These are phyloP conservation scores for Rhizopus sp. DNA, from an alignment of 371 early-diverging fungal genomes.

Conservation along the genomic window DNA sequence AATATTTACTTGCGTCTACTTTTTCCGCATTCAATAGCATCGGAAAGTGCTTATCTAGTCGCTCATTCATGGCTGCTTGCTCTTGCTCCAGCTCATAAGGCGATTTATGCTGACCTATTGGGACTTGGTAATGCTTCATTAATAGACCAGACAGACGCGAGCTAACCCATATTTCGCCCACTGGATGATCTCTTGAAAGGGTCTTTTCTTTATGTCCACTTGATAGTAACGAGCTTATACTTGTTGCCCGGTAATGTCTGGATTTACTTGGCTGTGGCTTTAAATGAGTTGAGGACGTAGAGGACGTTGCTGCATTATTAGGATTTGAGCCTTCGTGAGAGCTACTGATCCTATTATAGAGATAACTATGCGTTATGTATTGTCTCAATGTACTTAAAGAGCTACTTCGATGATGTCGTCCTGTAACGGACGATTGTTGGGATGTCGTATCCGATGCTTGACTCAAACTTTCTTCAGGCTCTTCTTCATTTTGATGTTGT, in stretches of 20 bases:
- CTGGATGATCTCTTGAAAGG: too few relatives aligned
- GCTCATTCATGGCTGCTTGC: constrained; percentile 28
- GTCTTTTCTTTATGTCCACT: too few relatives aligned
- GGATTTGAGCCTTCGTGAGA: background rate
- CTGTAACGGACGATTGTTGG: too few relatives aligned
- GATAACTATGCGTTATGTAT: constrained; percentile 10
- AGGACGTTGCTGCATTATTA: background rate
- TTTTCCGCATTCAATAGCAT: constrained; percentile 56
- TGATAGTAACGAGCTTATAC: too few relatives aligned
- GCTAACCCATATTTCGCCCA: background rate
- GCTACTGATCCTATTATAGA: constrained; percentile 10
- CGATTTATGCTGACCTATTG: background rate
- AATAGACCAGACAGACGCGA: background rate
- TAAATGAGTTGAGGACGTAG: background rate
- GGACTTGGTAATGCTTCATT: background rate
- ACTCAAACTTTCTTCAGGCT: background rate
- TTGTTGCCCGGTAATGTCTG: too few relatives aligned
- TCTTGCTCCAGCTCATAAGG: constrained; percentile 11
- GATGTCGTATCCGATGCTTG: background rate
- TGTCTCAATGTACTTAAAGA: constrained; percentile 14
- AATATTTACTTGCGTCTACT: constrained; percentile 47
- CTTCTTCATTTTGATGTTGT: background rate
- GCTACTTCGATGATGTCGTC: constrained; percentile 1
- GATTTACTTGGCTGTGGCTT: too few relatives aligned
- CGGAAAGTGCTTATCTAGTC: constrained; percentile 52